Evolutionary conservation across 495 filamentous ascomycete species (phyloP), one percentile per base, ranked within the genome.

Genomic region (Haplographium delicatum): DNA sequence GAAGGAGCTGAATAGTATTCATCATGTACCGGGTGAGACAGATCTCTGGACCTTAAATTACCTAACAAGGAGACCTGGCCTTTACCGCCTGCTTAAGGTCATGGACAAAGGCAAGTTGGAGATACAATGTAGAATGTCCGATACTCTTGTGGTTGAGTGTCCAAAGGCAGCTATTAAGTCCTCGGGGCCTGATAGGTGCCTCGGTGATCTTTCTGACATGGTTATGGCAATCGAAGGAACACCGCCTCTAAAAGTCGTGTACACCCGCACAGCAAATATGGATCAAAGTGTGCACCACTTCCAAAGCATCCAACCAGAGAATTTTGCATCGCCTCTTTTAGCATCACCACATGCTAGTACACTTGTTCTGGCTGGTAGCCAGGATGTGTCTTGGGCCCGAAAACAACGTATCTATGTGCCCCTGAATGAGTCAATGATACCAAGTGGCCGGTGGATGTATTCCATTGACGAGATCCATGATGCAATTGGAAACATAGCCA

Each of bases 91-190:
- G 13, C 74, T 83, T 33, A 85, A 82, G 51, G 89, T 96, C 7
- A 74, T 95, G 20, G 93, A 98, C 62, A 84, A 96, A 63, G 88
- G 91, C 43, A 90, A 95, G 61, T 78, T 97, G 2, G 91, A 96
- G 62, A 90, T 98, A 9, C 86, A 88, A 47, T 78, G 84, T 51
- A 74, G 76, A 30, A 72, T 68, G 8, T 87, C 85, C 11, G 82
- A 88, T 59, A 83, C 89, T 0, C 78, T 93, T 37, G 85, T 98
- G 47, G 86, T 90, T 18, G 67, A 75, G 22, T 98, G 93, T 61
- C 93, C 93, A 10, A 81, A 76, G 52, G 91, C 89, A 11, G 67
- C 68, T 44, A 79, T 96, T 33, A 82, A 78, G 33, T 74, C 78
- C 7, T 72, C 82, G 0, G 70, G 74, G 24, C 70, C 76, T 1